These are phyloP conservation scores for Tulasnella sp. DNA, from an alignment of 768 basidiomycete species.

Conservation along the genomic window DNA sequence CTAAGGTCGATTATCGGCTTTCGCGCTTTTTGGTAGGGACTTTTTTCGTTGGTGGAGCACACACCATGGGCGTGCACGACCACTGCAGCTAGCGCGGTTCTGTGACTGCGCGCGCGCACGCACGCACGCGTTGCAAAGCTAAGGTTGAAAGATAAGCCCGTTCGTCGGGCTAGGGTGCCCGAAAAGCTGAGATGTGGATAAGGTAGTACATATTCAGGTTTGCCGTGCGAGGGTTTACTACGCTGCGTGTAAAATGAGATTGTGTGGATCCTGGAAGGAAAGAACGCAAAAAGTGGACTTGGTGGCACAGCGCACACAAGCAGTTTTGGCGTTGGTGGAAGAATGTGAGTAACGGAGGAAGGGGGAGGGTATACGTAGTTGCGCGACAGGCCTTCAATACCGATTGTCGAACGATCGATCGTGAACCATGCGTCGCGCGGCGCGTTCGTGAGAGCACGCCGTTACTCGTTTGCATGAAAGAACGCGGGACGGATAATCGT, in stretches of 20 bases:
- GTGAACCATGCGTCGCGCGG: not conserved
- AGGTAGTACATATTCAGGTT: not conserved
- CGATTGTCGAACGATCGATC: not conserved
- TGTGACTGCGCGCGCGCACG: not conserved
- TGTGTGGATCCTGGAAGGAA: no score
- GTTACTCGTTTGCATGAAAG: not conserved
- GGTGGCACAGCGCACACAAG: not conserved
- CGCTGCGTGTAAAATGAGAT: not conserved
- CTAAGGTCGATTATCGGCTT: not conserved
- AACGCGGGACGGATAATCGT: not conserved
- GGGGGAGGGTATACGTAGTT: not conserved
- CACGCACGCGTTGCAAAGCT: not conserved
- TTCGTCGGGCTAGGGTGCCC: not conserved
- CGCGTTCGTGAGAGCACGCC: not conserved
- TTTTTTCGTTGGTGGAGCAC: no score
- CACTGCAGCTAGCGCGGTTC: not conserved
- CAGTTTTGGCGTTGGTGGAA: not conserved
- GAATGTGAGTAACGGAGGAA: not conserved
- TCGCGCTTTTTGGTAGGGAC: not conserved
- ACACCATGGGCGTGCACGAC: no score
- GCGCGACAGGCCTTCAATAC: not conserved
- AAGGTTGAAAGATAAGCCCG: not conserved
- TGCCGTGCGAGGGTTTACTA: not conserved
- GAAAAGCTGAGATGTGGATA: not conserved
- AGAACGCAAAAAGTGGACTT: not conserved